Conservation (phyloP, 2,329 filamentous ascomycete species). For the Colletotrichum neosansevieriae region DNA sequence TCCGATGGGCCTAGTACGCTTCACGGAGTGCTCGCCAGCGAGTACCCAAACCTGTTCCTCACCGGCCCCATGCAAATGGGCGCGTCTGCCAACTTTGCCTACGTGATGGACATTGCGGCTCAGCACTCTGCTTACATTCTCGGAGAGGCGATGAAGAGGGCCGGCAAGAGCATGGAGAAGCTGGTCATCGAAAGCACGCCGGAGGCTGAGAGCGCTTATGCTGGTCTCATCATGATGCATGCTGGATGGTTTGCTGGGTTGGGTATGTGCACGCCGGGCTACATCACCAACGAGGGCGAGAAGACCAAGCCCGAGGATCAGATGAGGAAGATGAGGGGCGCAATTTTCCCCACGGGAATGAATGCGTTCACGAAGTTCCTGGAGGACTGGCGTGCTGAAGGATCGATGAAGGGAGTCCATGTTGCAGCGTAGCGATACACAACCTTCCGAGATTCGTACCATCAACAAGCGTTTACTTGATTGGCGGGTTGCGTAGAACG, state of each 20-base stretch:
- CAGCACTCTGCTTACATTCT: conserved; percentile 58
- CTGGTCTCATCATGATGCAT: conserved; percentile 52
- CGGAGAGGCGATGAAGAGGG: conserved; percentile 42
- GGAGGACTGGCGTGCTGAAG: conserved; percentile 47
- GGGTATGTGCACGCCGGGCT: conserved; percentile 66
- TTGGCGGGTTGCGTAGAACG: background rate
- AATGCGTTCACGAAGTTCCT: conserved; percentile 47
- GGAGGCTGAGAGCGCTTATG: conserved; percentile 62
- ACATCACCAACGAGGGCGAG: conserved; percentile 61
- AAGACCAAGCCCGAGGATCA: conserved; percentile 46
- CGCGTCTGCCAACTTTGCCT: conserved; percentile 53
- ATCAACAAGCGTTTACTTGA: background rate
- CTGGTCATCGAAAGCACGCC: conserved; percentile 57
- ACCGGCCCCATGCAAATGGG: conserved; percentile 56
- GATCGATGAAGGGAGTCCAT: conserved; percentile 44
- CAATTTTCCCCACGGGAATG: conserved; percentile 49
- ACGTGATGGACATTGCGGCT: conserved; percentile 50
- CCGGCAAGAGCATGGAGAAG: conserved; percentile 37
- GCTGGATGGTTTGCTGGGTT: conserved; percentile 55
- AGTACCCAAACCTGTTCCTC: conserved; percentile 69
- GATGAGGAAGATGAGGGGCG: conserved; percentile 48
- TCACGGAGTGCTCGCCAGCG: conserved; percentile 61
- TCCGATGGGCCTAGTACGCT: conserved; percentile 59
- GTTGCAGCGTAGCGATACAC: conserved; percentile 10
- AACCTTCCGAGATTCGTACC: background rate